A percentile compares a stretch with the other conserved stretches of the same genome.
Conservation (phyloP, 2,329 filamentous ascomycete genomes). For the Chrysoporthe austroafricana region DNA sequence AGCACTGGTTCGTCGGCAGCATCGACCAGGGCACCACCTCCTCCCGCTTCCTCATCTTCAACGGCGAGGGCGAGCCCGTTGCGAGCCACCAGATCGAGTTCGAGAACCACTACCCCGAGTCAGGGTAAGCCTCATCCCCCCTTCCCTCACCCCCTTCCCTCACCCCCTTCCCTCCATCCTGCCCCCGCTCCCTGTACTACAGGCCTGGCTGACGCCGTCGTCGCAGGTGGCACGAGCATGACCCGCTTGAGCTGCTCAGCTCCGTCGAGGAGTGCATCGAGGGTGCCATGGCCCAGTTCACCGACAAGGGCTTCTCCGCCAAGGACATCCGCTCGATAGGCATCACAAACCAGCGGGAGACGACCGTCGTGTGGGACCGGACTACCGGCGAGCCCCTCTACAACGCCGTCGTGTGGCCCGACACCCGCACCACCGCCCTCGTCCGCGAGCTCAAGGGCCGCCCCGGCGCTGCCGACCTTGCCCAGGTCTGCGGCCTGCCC, state of each 20-base stretch:
- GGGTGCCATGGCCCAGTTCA: conserved; percentile 72
- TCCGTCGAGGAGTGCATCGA: conserved; percentile 82
- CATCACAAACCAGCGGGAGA: conserved; percentile 91
- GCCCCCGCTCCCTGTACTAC: conserved; percentile 21
- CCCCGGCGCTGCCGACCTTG: conserved; percentile 69
- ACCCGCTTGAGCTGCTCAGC: conserved; percentile 74
- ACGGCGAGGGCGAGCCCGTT: conserved; percentile 75
- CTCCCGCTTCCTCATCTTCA: conserved; percentile 88
- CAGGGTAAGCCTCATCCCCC: conserved; percentile 65
- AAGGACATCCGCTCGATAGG: conserved; percentile 77
- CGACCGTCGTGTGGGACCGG: conserved; percentile 82
- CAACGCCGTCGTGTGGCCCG: conserved; percentile 89
- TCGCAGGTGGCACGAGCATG: conserved; percentile 84
- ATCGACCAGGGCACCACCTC: conserved; percentile 93
- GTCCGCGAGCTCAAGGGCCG: conserved; percentile 76
- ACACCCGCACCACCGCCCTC: conserved; percentile 74
- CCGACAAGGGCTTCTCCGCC: conserved; percentile 67
- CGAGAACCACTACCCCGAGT: conserved; percentile 79
- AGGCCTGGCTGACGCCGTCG: background rate
- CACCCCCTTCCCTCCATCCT: no score
- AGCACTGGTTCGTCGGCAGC: conserved; percentile 74
- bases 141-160: background rate
- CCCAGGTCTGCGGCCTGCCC: conserved; percentile 76
- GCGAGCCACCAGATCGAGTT: conserved; percentile 88
- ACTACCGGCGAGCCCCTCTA: conserved; percentile 78